Percentiles rank a stretch among this genome's conserved stretches.
These are phyloP conservation scores for Penicillium aurantiogriseum DNA, from an alignment of 2,329 filamentous ascomycete species.

Conservation along the genomic window DNA sequence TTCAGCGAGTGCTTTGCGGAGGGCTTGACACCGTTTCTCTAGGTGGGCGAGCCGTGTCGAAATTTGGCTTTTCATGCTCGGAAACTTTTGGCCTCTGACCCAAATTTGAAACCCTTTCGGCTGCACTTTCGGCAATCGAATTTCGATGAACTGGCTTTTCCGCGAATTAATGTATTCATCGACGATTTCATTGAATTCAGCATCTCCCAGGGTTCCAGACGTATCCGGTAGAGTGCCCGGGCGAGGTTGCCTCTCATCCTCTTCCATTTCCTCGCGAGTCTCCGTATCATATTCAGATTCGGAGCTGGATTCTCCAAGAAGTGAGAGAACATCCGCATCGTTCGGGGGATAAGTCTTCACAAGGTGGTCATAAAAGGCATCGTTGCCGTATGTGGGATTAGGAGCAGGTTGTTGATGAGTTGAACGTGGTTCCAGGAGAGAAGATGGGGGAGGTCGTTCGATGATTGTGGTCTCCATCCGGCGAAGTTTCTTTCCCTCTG, in stretches of 20 bases:
- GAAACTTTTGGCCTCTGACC: background rate
- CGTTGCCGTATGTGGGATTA: background rate
- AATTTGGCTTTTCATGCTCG: background rate
- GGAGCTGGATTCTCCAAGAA: background rate
- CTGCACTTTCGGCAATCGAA: background rate
- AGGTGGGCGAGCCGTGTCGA: background rate
- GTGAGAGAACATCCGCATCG: background rate
- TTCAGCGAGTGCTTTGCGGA: background rate
- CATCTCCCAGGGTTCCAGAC: background rate
- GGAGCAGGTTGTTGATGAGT: background rate
- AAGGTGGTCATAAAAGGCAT: background rate
- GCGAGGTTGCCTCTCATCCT: background rate
- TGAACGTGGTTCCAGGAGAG: background rate
- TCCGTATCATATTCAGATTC: background rate
- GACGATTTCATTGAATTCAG: background rate
- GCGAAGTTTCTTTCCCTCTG: background rate
- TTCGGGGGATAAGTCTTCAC: background rate
- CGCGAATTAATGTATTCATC: background rate
- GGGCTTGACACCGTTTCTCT: background rate
- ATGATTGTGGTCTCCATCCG: background rate
- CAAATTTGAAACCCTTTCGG: background rate
- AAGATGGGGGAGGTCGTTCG: background rate
- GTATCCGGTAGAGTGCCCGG: too few species aligned
- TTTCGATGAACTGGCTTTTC: background rate
- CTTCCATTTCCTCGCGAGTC: background rate